A percentile compares a stretch with the other conserved stretches of the same genome.
phyloP scores from a whole-genome alignment of 805 yeast genomes.

The Yamadazyma philogaea region DNA sequence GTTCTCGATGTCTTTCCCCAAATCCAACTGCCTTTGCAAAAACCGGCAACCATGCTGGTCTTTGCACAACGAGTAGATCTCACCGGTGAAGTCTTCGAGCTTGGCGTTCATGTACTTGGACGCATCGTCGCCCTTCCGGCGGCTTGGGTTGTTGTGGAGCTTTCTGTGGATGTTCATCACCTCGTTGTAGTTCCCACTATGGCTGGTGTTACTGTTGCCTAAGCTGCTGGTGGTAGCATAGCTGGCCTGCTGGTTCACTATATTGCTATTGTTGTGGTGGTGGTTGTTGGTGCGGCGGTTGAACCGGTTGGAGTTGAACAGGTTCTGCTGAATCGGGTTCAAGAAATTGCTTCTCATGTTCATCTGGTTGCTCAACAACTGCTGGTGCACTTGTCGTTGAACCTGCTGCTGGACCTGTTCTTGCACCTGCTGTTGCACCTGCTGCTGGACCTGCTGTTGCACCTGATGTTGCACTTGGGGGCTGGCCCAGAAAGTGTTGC shows the following conservation, averaged over 20 bases:
- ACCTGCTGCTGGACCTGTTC: conserved; percentile 13
- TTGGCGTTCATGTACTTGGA: conserved; percentile 64
- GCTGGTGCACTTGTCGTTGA: conserved; percentile 12
- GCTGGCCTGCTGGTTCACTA: conserved; percentile 2
- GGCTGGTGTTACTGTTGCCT: neutral
- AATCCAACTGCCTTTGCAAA: conserved; percentile 80
- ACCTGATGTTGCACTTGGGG: conserved; percentile 13
- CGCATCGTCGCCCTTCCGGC: conserved; percentile 62
- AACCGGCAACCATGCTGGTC: conserved; percentile 97
- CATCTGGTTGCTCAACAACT: conserved; percentile 8
- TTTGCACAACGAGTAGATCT: conserved; percentile 76
- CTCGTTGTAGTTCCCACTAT: conserved; percentile 13
- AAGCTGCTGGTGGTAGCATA: conserved; percentile 2
- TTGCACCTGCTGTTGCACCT: conserved; percentile 14
- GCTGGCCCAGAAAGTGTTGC: conserved; percentile 9
- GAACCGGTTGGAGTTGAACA: conserved; percentile 9
- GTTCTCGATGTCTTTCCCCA: conserved; percentile 38
- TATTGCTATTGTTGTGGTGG: too few relatives aligned
- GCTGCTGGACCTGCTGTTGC: conserved; percentile 13
- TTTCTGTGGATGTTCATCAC: conserved; percentile 44
- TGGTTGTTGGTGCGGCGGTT: conserved; percentile 10
- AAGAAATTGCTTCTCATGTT: conserved; percentile 10
- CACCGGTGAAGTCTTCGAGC: conserved; percentile 66
- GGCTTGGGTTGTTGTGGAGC: conserved; percentile 26
- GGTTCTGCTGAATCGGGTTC: conserved; percentile 11